Evolutionary conservation across 192 early-diverging fungal species (phyloP).

Genomic region (Paraglomus occultum): DNA sequence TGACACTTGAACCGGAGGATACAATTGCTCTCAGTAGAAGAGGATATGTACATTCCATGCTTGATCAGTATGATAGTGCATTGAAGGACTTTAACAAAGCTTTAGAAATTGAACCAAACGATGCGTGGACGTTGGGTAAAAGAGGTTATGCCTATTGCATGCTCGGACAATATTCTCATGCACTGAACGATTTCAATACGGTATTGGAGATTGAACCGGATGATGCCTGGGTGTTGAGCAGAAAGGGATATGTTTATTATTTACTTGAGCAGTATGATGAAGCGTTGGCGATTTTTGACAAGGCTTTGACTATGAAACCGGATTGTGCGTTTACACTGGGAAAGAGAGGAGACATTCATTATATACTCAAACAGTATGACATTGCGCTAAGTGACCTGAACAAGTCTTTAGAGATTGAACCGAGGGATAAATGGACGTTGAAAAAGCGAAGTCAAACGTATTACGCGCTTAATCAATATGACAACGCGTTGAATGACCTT

Average conservation of each 20-base stretch:
- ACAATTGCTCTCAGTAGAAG: neutral
- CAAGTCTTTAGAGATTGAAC: constrained; percentile 21
- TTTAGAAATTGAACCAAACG: neutral
- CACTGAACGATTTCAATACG: constrained; percentile 9
- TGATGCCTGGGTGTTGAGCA: neutral
- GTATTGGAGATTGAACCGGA: neutral
- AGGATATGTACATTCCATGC: neutral
- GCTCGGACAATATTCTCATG: neutral
- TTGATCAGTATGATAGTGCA: neutral
- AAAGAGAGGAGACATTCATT: constrained; percentile 1
- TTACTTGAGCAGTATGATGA: constrained; percentile 1
- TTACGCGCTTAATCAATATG: neutral
- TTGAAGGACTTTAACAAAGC: neutral
- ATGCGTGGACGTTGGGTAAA: neutral
- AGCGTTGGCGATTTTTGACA: neutral
- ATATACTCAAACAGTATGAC: neutral
- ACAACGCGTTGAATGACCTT: constrained; percentile 12
- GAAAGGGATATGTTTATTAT: constrained; percentile 8
- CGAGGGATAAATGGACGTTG: neutral
- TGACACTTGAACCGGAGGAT: neutral
- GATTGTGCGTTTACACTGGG: constrained; percentile 6
- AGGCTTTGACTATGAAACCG: neutral
- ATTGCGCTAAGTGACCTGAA: neutral
- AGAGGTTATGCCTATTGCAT: constrained; percentile 4
- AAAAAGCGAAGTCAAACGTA: neutral